Evolutionary conservation across 148 eudicot species (phyloP).

Genomic region (Vaccinium myrtillus): DNA sequence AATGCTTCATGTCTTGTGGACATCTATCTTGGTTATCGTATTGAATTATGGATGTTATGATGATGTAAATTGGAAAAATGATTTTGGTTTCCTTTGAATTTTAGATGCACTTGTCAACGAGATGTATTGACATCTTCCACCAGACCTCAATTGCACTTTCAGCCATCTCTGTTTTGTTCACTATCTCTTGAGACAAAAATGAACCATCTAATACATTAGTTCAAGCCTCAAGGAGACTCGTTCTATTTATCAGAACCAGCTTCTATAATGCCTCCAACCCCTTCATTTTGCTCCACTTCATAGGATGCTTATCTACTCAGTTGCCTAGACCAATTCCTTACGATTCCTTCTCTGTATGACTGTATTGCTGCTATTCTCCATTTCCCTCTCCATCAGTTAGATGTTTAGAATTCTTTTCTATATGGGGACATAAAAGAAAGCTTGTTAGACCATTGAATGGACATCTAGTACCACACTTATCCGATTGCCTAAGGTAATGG

Average conservation of each 20-base stretch:
- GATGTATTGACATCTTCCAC: too few relatives aligned
- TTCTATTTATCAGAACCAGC: neutral
- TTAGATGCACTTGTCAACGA: too few relatives aligned
- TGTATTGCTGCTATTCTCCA: neutral
- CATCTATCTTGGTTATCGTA: too few relatives aligned
- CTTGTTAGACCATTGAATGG: slow-evolving; percentile 3
- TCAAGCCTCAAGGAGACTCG: neutral
- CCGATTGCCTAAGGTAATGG: neutral
- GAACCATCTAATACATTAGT: neutral
- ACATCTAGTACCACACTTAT: neutral
- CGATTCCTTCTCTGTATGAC: neutral
- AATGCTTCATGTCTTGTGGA: neutral
- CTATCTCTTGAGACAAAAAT: neutral
- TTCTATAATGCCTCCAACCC: neutral
- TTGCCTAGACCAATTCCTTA: neutral
- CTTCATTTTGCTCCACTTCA: neutral
- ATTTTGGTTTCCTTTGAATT: too few relatives aligned
- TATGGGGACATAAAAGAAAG: neutral
- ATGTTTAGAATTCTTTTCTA: neutral
- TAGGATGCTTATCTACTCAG: too few relatives aligned
- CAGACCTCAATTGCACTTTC: neutral
- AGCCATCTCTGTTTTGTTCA: neutral
- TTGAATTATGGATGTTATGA: too few relatives aligned
- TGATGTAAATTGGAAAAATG: too few relatives aligned
- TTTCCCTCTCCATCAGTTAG: neutral